Conservation (phyloP, 352 stramenopile genomes). For the Peronosclerospora sorghi region DNA sequence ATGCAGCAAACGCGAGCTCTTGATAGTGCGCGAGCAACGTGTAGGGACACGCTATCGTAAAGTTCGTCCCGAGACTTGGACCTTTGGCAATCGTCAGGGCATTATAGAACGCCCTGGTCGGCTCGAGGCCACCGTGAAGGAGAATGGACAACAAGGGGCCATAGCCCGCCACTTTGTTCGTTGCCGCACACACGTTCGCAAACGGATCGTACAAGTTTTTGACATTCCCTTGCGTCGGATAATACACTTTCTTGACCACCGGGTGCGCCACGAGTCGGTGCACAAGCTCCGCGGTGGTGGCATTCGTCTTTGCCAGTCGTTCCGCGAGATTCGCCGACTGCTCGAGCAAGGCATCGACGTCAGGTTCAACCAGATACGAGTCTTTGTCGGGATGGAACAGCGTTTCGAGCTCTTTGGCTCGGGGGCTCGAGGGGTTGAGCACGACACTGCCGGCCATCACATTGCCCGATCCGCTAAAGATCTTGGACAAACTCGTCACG, state of each 20-base stretch:
- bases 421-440: slow-evolving; percentile 54
- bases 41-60: slow-evolving; percentile 89
- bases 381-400: slow-evolving; percentile 27
- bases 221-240: slow-evolving; percentile 52
- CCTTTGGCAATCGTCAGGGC: slow-evolving; percentile 73
- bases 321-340: slow-evolving; percentile 54
- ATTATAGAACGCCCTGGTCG: slow-evolving; percentile 84
- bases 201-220: slow-evolving; percentile 61
- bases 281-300: slow-evolving; percentile 55
- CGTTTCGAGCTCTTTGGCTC: slow-evolving; percentile 32
- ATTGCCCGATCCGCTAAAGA: slow-evolving; percentile 86
- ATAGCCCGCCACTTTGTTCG: slow-evolving; percentile 41
- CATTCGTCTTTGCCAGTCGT: slow-evolving; percentile 75
- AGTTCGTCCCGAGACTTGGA: slow-evolving; percentile 89
- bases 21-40: slow-evolving; percentile 88
- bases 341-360: slow-evolving; percentile 38
- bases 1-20: slow-evolving; percentile 87
- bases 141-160: slow-evolving; percentile 85
- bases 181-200: slow-evolving; percentile 7
- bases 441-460: slow-evolving; percentile 89
- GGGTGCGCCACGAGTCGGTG: slow-evolving; percentile 58
- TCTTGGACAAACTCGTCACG: slow-evolving; percentile 88
- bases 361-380: slow-evolving; percentile 51
- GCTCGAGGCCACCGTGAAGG: slow-evolving; percentile 55
- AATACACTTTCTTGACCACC: slow-evolving; percentile 79